Evolutionary conservation across 257 asterid genomes (phyloP), one percentile per base, ranked within the genome.

Genomic region (Verbascum thapsus): DNA sequence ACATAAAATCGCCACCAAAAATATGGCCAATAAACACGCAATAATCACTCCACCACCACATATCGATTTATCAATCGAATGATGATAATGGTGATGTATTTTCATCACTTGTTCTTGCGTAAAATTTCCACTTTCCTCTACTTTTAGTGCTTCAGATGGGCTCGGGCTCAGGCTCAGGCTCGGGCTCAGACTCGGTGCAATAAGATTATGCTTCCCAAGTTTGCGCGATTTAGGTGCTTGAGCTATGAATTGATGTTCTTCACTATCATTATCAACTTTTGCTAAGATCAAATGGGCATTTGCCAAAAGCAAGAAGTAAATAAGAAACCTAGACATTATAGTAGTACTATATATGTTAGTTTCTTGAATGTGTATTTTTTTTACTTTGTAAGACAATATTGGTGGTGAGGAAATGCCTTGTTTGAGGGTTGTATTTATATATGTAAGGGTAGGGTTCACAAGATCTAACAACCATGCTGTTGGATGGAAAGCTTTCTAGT

Each of bases 1-100:
- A 60, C 86, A 83, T 48, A 66, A 66, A 56, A 85, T 64, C 26
- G 89, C 84, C 68, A 66, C 78, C 58, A 83, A 53, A 22, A 88
- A 85, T 19, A 78, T 40, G 53, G 71, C 12, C 45, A 58, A 63
- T 0, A 76, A 48, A 35, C 58, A 65, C 6, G 77, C 84, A n/a
- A 79, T 22, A 35, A 79, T 59, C 61, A 63, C 79, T 6, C 72
- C 73, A 3, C 77, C 82, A 7, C 82, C 80, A 22, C 54, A 68
- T 8, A 72, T 51, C 0, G 85, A 76, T 34, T 54, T 70, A 54
- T 76, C 78, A 3, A 67, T 19, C 10, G 67, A 45, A 5, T 51
- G 55, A 56, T 40, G 81, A 37, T 52, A 76, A 30, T 65, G 68
- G 35, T 32, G 69, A 37, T 75, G 52, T 8, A 6, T 19, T 16